Evolutionary conservation across 306 rosid genomes (phyloP).

Genomic region (Luffa acutangula): DNA sequence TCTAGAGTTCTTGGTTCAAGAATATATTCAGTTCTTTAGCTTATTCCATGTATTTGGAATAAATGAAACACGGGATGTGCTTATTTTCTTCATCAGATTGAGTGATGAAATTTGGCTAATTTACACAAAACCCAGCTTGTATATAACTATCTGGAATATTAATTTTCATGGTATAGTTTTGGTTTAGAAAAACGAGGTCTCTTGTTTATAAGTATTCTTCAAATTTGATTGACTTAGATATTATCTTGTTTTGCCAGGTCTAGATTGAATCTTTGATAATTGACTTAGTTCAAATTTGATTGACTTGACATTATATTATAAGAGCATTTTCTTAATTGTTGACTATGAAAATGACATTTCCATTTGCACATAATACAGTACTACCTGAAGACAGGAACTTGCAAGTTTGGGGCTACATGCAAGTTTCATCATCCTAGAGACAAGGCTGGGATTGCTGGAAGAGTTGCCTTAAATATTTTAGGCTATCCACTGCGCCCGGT

Average conservation of each 20-base stretch:
- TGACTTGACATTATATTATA: neutral
- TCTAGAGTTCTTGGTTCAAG: neutral
- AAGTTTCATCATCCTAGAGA: conserved; percentile 97
- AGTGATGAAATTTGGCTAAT: neutral
- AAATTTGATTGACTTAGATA: neutral
- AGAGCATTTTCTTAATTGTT: neutral
- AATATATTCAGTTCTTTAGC: neutral
- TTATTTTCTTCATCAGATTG: neutral
- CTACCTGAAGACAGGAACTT: conserved; percentile 87
- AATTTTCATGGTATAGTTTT: neutral
- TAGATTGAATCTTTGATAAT: neutral
- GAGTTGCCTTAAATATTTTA: conserved; percentile 76
- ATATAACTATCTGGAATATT: neutral
- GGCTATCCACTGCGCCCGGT: conserved; percentile 98
- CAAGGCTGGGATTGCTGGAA: conserved; percentile 88
- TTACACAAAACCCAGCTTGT: neutral
- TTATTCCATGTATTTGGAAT: neutral
- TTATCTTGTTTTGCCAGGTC: neutral
- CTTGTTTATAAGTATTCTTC: neutral
- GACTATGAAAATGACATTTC: neutral
- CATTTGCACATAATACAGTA: conserved; percentile 41
- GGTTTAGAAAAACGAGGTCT: neutral
- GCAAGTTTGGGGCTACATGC: conserved; percentile 99
- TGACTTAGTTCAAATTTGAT: neutral
- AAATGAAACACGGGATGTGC: neutral